Evolutionary conservation across 2,329 filamentous ascomycete genomes (phyloP), one percentile per base, ranked within the genome.

Genomic region (Stagonosporopsis tanaceti): DNA sequence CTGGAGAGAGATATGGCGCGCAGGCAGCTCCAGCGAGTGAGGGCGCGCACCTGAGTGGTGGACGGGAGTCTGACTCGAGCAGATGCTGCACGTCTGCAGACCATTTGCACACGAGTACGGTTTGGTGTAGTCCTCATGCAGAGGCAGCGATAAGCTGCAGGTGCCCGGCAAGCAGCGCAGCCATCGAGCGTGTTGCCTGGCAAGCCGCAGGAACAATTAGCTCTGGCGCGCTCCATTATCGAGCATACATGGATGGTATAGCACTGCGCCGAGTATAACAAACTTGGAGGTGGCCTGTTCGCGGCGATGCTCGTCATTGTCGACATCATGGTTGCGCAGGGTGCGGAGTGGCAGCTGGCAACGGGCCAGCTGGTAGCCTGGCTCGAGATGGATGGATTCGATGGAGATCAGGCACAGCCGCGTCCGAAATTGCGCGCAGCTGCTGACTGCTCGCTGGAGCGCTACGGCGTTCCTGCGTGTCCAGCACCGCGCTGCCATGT

Each of bases 1-100:
- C 51, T 64, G 50, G 58, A 63, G 61, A 50, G 27, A 24, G 28
- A 61, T 62, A 61, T 61, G 51, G 61, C 62, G 57, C 61, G 59
- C 62, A 65, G 57, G 44, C 56, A 44, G 57, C 60, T 53, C 41
- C 52, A 64, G 52, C 56, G 59, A 59, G 57, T 62, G 45, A 50
- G 48, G 51, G 35, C n/a, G 44, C 50, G 48, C 44, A 37, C 45
- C 42, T 35, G 51, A 37, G 50, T 47, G 40, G 52, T 54, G 56
- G 45, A 47, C 54, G 56, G 41, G 46, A 30, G 39, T 38, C 50
- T 50, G 55, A 55, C 46, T 50, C 54, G 50, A 48, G 54, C 42
- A 42, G 37, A 52, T 41, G 48, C 56, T 53, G 56, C 47, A 50
- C 7, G 37, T 53, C 35, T 47, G 41, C 50, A 54, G 42, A 46